phyloP scores from a whole-genome alignment of 2,329 filamentous ascomycete species.

The Arachnomyces sp. region DNA sequence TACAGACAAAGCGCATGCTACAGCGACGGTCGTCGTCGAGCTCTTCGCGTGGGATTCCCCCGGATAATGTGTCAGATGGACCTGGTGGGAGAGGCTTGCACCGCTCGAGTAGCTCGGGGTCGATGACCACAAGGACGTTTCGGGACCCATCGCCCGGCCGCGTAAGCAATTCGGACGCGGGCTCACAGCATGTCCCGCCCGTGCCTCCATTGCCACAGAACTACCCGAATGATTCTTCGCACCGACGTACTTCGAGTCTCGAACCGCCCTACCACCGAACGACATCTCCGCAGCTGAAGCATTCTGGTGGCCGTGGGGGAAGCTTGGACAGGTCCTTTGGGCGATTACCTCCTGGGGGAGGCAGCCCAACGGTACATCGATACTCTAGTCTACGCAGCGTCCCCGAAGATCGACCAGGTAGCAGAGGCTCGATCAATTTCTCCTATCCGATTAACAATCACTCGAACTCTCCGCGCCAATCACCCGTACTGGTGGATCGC shows the following conservation, averaged over 20 bases:
- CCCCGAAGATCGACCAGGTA: slow-evolving; percentile 32
- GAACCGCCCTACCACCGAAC: slow-evolving; percentile 43
- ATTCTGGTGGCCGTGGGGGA: slow-evolving; percentile 28
- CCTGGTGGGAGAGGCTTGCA: slow-evolving; percentile 43
- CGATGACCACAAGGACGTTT: slow-evolving; percentile 85
- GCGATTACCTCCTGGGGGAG: no score
- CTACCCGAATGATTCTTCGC: slow-evolving; percentile 24
- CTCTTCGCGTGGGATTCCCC: slow-evolving; percentile 54
- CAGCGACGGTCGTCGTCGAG: slow-evolving; percentile 65
- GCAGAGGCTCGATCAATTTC: slow-evolving; percentile 40
- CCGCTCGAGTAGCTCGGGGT: slow-evolving; percentile 61
- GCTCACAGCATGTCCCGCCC: slow-evolving; percentile 49
- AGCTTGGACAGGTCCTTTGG: slow-evolving; percentile 30
- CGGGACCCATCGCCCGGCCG: slow-evolving; percentile 60
- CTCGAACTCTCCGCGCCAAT: slow-evolving; percentile 32
- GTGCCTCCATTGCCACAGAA: slow-evolving; percentile 63
- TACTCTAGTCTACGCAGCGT: slow-evolving; percentile 19
- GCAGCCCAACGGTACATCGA: slow-evolving; percentile 11
- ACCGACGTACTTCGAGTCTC: slow-evolving; percentile 42
- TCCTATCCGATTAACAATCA: slow-evolving; percentile 37
- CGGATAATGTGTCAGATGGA: slow-evolving; percentile 32
- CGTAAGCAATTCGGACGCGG: slow-evolving; percentile 35
- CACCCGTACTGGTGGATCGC: slow-evolving; percentile 13
- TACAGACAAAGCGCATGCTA: slow-evolving; percentile 78
- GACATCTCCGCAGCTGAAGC: slow-evolving; percentile 34